Conservation (phyloP, 805 yeast species). For the Wickerhamomyces alni region DNA sequence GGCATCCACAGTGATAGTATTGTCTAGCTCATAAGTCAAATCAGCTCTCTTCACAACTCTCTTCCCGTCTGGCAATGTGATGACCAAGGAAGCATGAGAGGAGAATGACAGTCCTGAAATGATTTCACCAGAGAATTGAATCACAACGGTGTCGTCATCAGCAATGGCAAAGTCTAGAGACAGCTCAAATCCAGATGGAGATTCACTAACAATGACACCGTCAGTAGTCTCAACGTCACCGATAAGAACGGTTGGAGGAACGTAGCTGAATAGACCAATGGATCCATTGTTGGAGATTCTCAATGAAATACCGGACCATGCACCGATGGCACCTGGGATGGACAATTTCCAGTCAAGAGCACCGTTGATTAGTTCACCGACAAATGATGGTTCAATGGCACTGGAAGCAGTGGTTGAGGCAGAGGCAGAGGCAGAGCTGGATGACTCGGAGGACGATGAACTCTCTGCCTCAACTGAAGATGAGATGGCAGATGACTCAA, state of each 20-base stretch:
- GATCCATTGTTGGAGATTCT: no score
- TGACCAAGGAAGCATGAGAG: neutral
- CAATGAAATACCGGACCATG: neutral
- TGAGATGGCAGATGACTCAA: neutral
- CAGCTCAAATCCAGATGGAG: neutral
- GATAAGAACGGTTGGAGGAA: neutral
- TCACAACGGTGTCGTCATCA: neutral
- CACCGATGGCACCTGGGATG: neutral
- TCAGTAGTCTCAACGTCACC: neutral
- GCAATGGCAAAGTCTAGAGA: neutral
- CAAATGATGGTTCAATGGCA: neutral
- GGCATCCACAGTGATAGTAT: neutral
- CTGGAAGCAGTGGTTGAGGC: no score
- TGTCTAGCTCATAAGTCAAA: neutral
- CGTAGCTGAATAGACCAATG: no score
- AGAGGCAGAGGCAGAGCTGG: no score
- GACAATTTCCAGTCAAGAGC: neutral
- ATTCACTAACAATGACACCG: neutral
- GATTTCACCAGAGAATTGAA: neutral
- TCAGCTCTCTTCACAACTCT: constrained; percentile 3
- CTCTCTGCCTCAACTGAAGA: neutral
- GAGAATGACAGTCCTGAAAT: neutral
- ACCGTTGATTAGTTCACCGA: neutral
- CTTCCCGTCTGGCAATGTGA: constrained; percentile 1
- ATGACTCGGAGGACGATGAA: neutral